phyloP scores from a whole-genome alignment of 495 filamentous ascomycete genomes.

The Darksidea phi region DNA sequence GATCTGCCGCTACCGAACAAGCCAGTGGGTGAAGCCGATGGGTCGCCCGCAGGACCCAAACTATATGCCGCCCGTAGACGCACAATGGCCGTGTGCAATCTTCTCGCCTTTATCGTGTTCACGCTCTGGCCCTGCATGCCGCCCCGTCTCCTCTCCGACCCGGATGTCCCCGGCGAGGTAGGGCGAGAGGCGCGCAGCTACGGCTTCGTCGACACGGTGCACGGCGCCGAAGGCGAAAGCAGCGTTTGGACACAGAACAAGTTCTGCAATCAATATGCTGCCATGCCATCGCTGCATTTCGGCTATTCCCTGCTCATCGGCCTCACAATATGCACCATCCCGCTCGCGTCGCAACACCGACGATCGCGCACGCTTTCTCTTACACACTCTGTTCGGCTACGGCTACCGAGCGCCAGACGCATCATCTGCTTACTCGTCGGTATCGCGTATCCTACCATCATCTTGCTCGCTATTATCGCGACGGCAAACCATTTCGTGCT shows the following conservation, averaged over 20 bases:
- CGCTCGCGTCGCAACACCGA: constrained; percentile 42
- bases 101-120: constrained; percentile 75
- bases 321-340: constrained; percentile 60
- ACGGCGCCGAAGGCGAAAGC: constrained; percentile 59
- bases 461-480: constrained; percentile 66
- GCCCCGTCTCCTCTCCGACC: constrained; percentile 64
- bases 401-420: constrained; percentile 47
- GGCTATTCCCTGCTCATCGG: constrained; percentile 77
- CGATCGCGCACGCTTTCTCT: constrained; percentile 15
- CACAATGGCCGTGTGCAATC: constrained; percentile 71
- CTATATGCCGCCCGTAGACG: constrained; percentile 63
- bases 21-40: constrained; percentile 40
- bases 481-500: constrained; percentile 71
- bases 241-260: constrained; percentile 73
- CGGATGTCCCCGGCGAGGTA: constrained; percentile 45
- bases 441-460: constrained; percentile 62
- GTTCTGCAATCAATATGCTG: constrained; percentile 69
- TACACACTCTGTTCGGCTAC: constrained; percentile 6
- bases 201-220: constrained; percentile 75
- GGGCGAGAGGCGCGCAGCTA: constrained; percentile 56
- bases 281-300: constrained; percentile 80
- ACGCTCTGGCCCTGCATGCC: constrained; percentile 81
- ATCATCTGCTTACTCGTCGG: constrained; percentile 54
- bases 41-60: constrained; percentile 50
- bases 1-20: constrained; percentile 46